Base-by-base conservation (phyloP, 768 basidiomycete genomes). In the Fomitopsis serialis region DNA sequence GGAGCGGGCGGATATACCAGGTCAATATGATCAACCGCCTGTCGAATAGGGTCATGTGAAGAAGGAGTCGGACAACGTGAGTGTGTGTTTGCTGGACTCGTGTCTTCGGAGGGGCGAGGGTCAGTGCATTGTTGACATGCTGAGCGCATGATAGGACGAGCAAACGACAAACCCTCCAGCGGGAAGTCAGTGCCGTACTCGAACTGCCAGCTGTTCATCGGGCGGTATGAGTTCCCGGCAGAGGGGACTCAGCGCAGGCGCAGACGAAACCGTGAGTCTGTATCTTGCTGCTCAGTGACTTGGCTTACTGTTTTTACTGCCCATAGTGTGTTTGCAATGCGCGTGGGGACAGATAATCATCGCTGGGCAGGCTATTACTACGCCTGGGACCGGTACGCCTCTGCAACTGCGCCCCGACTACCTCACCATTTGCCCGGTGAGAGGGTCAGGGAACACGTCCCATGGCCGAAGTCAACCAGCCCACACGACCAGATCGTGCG, bases 171-270 rank as follows among this genome's bases (percentile, higher is more conserved):
- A n/a, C 11, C 29, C 6, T 32, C 25, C 25, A 25, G 11, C 2
- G 13, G 23, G 2, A 64, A 62, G 60, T 54, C 72, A 57, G 82
- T 83, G 53, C 85, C 88, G 65, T 93, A 93, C 64, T 87, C 89
- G 1, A 77, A 80, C 61, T 89, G 89, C 65, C 90, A 92, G 63
- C 77, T 93, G 23, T 88, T 81, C 64, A 67, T 92, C 49, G 87
- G 87, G 15, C 76, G 85, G 56, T 79, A 77, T 61, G 79, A 82
- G 58, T 76, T 84, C 55, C 78, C 82, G 27, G 68, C 78, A n/a
- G 65, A 45, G 61, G 52, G 27, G 59, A 57, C n/a, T 52, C 50
- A 2, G 45, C 56, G 6, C 63, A 68, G 49, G 54, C 67, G 9
- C 51, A 58, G 36, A 56, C 59, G 23, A 56, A 62, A 34, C 66